Percentiles rank a stretch among this genome's conserved stretches.
Evolutionary conservation across 2,329 filamentous ascomycete species (phyloP).

Genomic region (Trichoderma oligosporum): DNA sequence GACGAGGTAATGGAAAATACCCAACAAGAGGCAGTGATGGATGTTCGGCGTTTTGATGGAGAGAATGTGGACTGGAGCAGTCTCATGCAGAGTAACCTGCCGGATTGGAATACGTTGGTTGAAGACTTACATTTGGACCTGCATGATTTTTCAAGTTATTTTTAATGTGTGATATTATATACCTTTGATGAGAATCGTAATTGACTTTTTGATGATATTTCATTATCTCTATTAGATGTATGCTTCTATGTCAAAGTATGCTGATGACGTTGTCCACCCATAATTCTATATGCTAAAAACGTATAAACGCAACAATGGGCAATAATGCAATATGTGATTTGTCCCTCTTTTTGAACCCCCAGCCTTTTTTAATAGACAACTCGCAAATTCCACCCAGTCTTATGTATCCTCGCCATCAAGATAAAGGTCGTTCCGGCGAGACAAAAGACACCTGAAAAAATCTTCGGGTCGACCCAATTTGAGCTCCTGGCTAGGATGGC

Average conservation of each 20-base stretch:
- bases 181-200: neutral
- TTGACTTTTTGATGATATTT: neutral
- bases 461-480: constrained; percentile 36
- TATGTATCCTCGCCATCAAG: constrained; percentile 25
- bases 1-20: neutral
- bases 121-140: constrained; percentile 19
- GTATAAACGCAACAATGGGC: too few species aligned
- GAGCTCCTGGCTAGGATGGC: constrained; percentile 34
- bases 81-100: constrained; percentile 15
- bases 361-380: constrained; percentile 26
- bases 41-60: constrained; percentile 15
- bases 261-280: neutral
- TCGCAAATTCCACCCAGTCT: constrained; percentile 27
- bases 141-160: constrained; percentile 21
- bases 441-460: constrained; percentile 36
- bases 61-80: constrained; percentile 19
- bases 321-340: neutral
- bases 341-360: neutral
- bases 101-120: constrained; percentile 19
- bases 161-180: neutral
- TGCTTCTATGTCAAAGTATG: neutral
- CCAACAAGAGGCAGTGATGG: neutral
- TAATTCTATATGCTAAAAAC: constrained; percentile 1
- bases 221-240: neutral
- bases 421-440: constrained; percentile 30